Conservation (phyloP, 495 filamentous ascomycete genomes). For the Choiromyces venosus region DNA sequence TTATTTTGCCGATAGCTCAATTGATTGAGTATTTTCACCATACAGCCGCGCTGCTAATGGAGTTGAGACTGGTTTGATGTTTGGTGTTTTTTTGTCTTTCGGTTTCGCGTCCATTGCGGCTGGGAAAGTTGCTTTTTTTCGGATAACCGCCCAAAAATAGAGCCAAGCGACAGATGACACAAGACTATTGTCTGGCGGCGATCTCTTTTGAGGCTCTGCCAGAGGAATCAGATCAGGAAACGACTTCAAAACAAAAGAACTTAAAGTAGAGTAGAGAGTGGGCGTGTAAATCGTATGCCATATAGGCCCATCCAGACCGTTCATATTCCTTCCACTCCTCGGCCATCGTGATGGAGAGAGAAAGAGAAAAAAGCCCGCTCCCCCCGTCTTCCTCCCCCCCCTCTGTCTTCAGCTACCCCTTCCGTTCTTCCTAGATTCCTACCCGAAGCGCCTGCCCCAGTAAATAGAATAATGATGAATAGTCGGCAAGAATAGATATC, state of each 20-base stretch:
- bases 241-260: constrained; percentile 29
- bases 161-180: constrained; percentile 36
- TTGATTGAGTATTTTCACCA: constrained; percentile 27
- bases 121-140: constrained; percentile 24
- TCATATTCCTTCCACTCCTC: not conserved
- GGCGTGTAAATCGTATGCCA: not conserved
- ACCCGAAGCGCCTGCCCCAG: constrained; percentile 31
- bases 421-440: constrained; percentile 18
- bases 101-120: constrained; percentile 31
- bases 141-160: constrained; percentile 32
- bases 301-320: not conserved
- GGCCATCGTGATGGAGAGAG: not conserved
- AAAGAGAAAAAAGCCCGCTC: not conserved
- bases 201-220: constrained; percentile 35
- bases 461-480: constrained; percentile 22
- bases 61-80: constrained; percentile 32
- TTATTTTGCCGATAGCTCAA: constrained; percentile 25
- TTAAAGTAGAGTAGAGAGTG: constrained; percentile 30
- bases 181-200: constrained; percentile 33
- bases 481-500: constrained; percentile 27
- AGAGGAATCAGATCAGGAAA: constrained; percentile 32
- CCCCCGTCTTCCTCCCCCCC: not conserved
- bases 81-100: constrained; percentile 28
- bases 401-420: not conserved
- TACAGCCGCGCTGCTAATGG: constrained; percentile 37